phyloP scores from a whole-genome alignment of 768 basidiomycete species.

The Suillus fuscotomentosus region DNA sequence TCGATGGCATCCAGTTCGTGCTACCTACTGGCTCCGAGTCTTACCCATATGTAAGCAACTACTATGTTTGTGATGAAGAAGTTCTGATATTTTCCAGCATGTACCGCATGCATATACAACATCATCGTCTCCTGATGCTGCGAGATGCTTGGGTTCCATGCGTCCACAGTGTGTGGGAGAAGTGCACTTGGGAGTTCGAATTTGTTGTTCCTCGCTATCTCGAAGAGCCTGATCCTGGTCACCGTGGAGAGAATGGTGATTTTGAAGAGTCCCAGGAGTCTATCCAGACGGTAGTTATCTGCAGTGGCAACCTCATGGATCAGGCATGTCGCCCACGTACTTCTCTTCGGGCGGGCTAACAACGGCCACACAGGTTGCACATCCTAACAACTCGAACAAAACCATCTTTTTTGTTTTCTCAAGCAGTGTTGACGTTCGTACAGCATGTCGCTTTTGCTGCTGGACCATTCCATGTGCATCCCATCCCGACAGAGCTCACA shows the following conservation, averaged over 20 bases:
- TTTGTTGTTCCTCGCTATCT: conserved; percentile 87
- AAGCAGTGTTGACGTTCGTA: conserved; percentile 83
- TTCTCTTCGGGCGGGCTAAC: conserved; percentile 7
- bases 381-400: conserved; percentile 91
- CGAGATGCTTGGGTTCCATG: conserved; percentile 99
- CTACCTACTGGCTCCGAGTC: conserved; percentile 60
- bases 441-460: conserved; percentile 97
- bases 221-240: conserved; percentile 46
- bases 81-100: conserved; percentile 49
- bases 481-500: conserved; percentile 61
- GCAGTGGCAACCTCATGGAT: conserved; percentile 93
- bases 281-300: conserved; percentile 82
- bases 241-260: conserved; percentile 41
- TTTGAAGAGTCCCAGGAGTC: conserved; percentile 52
- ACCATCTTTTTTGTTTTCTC: conserved; percentile 93
- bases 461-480: conserved; percentile 85
- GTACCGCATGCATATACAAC: conserved; percentile 93
- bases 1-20: conserved; percentile 86
- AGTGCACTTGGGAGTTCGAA: conserved; percentile 98
- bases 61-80: conserved; percentile 4
- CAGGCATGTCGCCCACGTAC: conserved; percentile 53
- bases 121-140: conserved; percentile 83
- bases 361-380: conserved; percentile 62
- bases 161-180: conserved; percentile 91
- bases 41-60: conserved; percentile 75